These are phyloP conservation scores for Miamiensis avidus DNA, from an alignment of 169 alveolate species.

Conservation along the genomic window DNA sequence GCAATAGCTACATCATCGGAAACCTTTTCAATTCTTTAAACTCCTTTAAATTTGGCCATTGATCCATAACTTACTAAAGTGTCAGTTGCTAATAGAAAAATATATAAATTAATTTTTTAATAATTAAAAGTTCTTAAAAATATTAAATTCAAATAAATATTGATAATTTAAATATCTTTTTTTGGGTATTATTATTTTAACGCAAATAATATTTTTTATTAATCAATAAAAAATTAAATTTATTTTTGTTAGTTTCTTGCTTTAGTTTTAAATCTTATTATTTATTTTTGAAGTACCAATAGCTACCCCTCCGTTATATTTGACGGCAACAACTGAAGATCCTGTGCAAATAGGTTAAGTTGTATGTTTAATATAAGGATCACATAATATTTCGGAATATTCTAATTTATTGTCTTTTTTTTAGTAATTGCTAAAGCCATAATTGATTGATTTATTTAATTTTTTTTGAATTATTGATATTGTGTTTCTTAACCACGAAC, in stretches of 20 bases:
- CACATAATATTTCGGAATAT: neutral
- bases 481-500: too few relatives aligned
- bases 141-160: too few relatives aligned
- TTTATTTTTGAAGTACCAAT: too few relatives aligned
- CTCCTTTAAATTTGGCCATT: constrained; percentile 59
- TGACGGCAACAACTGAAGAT: constrained; percentile 61
- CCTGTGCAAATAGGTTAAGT: constrained; percentile 65
- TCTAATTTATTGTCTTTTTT: constrained; percentile 13
- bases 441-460: too few relatives aligned
- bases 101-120: too few relatives aligned
- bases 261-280: too few relatives aligned
- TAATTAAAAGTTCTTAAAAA: neutral
- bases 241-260: too few relatives aligned
- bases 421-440: neutral
- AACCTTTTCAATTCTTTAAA: constrained; percentile 55
- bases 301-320: constrained; percentile 70
- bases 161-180: too few relatives aligned
- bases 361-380: constrained; percentile 40
- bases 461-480: too few relatives aligned
- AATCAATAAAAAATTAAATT: too few relatives aligned
- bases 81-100: constrained; percentile 37
- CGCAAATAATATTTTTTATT: too few relatives aligned
- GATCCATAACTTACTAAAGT: constrained; percentile 69
- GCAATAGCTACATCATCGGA: constrained; percentile 61
- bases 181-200: too few relatives aligned